Base-by-base conservation (phyloP, 306 rosid genomes). In the Trifolium fragiferum region DNA sequence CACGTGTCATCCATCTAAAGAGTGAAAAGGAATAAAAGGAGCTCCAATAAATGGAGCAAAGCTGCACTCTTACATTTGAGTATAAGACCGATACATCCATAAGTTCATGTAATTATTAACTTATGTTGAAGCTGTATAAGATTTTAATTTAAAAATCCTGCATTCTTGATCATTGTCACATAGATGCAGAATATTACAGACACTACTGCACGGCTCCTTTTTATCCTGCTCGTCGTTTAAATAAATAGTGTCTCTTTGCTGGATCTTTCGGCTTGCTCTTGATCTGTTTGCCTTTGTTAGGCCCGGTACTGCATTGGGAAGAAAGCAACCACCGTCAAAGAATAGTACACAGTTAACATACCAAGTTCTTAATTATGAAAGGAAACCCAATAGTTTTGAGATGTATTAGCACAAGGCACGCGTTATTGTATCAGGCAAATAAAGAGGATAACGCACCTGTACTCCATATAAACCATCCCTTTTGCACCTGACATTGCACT, bases 251-350 rank as follows among this genome's bases (percentile, higher is more conserved):
- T 61, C 97, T 87, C 90, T 84, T 93, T 4, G 96, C 16, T 5
- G 97, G 98, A 77, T 93, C 98, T 84, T 89, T 93, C 14, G 98
- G 97, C 86, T 90, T 90, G 78, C 88, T 85, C 89, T 92, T 92
- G 38, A 90, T 43, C 84, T 81, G 94, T 60, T 89, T 92, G 18
- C 86, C 87, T 66, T 76, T 86, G 55, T 46, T 75, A 49, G 80
- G 85, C 43, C 92, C 91, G 19, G 92, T 89, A 75, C 96, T 92
- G 90, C 72, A 50, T 8, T 43, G 46, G 19, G 67, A 68, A 78
- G 41, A 23, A 71, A 61, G 65, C 38, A 54, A 51, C 11, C 44
- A 62, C 70, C 23, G 41, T 38, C 44, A 9, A 47, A 70, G 70
- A 77, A 53, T 73, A 14, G 40, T 33, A 44, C 75, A 32, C 16